Conservation (phyloP, 2,329 filamentous ascomycete species). For the Aspergillus calidoustus region DNA sequence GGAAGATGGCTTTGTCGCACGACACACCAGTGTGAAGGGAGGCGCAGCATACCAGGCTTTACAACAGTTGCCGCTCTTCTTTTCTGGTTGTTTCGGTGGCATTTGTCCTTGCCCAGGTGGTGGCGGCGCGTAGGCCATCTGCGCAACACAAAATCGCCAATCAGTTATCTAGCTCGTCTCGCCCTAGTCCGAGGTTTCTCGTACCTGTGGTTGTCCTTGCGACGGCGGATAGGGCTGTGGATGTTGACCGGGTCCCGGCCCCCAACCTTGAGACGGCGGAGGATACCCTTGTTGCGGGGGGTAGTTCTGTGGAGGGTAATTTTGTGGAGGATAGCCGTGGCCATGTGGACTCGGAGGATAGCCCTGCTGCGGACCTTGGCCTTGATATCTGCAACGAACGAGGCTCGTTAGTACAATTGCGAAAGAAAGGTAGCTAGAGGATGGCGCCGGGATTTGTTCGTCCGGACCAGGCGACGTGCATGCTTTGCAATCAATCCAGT, state of each 20-base stretch:
- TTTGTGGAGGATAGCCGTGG: slow-evolving; percentile 15
- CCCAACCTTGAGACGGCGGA: slow-evolving; percentile 33
- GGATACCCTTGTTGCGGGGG: slow-evolving; percentile 42
- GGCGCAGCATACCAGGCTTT: slow-evolving; percentile 51
- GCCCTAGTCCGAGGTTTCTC: slow-evolving; percentile 15
- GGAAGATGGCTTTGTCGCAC: neutral
- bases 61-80: slow-evolving; percentile 58
- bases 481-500: neutral
- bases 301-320: slow-evolving; percentile 39
- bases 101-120: slow-evolving; percentile 32
- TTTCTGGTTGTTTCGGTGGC: slow-evolving; percentile 48
- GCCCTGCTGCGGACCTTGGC: slow-evolving; percentile 4
- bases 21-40: neutral
- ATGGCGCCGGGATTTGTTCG: neutral
- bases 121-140: neutral
- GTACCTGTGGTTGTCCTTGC: slow-evolving; percentile 29
- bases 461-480: neutral
- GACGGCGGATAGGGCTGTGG: neutral
- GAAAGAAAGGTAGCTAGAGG: neutral
- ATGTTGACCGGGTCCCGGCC: slow-evolving; percentile 32
- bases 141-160: neutral
- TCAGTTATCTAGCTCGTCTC: neutral
- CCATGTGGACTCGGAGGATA: no score
- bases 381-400: neutral
- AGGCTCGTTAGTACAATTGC: neutral